Evolutionary conservation across 495 filamentous ascomycete genomes (phyloP).

Genomic region (Hypoxylon lienhwacheense): DNA sequence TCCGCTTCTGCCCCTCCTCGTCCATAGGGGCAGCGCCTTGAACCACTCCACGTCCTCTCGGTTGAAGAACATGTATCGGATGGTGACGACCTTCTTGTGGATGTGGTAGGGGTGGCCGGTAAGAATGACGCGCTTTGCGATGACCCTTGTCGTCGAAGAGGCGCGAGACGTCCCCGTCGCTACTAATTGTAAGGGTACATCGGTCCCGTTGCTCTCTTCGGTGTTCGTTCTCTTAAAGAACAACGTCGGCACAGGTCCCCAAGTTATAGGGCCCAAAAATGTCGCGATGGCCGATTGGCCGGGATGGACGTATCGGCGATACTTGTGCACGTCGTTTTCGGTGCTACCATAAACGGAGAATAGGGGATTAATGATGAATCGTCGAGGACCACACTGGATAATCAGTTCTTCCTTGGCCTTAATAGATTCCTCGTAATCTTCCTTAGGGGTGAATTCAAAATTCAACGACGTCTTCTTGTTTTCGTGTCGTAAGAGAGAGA

Average conservation of each 20-base stretch:
- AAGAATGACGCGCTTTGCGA: conserved; percentile 91
- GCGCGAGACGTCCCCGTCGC: conserved; percentile 83
- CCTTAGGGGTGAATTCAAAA: conserved; percentile 78
- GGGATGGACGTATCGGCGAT: conserved; percentile 88
- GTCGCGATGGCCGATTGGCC: conserved; percentile 88
- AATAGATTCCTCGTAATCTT: conserved; percentile 69
- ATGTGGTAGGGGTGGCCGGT: conserved; percentile 98
- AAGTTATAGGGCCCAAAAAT: conserved; percentile 86
- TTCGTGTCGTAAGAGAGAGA: conserved; percentile 89
- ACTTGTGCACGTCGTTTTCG: conserved; percentile 95
- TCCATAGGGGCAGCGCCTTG: conserved; percentile 94
- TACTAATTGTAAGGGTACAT: conserved; percentile 63
- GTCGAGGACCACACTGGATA: conserved; percentile 82
- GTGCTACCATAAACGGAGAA: conserved; percentile 84
- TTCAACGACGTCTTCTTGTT: conserved; percentile 89
- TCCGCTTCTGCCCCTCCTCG: conserved; percentile 80
- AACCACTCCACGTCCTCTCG: conserved; percentile 93
- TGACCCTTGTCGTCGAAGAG: conserved; percentile 74
- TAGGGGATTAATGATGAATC: conserved; percentile 83
- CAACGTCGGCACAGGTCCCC: conserved; percentile 85
- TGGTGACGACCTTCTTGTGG: conserved; percentile 92
- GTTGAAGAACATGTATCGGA: conserved; percentile 99
- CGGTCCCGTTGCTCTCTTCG: conserved; percentile 35
- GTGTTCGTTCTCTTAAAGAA: conserved; percentile 69
- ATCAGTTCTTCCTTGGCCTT: conserved; percentile 89